These are phyloP conservation scores for Fusarium pseudocircinatum DNA, from an alignment of 2,329 filamentous ascomycete genomes.

Conservation along the genomic window DNA sequence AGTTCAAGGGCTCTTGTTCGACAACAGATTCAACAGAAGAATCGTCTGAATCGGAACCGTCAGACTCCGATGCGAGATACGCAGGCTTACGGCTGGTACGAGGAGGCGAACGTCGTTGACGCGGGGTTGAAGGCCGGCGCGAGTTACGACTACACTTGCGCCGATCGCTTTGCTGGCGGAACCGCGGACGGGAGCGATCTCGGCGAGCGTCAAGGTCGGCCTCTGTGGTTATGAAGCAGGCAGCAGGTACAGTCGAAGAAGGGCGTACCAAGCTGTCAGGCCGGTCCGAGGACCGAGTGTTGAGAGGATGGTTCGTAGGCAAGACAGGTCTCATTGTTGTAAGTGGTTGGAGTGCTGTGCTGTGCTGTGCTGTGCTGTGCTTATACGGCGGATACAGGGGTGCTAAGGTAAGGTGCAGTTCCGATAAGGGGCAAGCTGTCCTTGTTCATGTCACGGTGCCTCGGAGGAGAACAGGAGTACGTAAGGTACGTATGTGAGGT, in stretches of 20 bases:
- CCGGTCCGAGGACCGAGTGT: constrained; percentile 29
- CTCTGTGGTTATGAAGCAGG: constrained; percentile 51
- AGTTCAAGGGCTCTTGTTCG: constrained; percentile 30
- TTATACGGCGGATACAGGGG: constrained; percentile 11
- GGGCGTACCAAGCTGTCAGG: constrained; percentile 34
- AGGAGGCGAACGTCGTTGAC: constrained; percentile 28
- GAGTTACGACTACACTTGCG: constrained; percentile 36
- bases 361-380: neutral
- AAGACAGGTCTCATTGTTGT: constrained; percentile 42
- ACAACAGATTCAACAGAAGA: constrained; percentile 26
- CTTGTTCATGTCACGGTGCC: constrained; percentile 18
- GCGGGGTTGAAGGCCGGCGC: constrained; percentile 30
- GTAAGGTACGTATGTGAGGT: neutral
- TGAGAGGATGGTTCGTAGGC: constrained; percentile 34
- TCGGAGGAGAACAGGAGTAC: neutral
- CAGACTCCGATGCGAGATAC: constrained; percentile 23
- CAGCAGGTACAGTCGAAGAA: constrained; percentile 39
- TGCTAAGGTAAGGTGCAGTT: constrained; percentile 4
- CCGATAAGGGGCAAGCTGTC: constrained; percentile 6
- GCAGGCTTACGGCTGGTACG: constrained; percentile 18
- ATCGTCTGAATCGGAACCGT: constrained; percentile 19
- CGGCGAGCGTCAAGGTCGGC: constrained; percentile 43
- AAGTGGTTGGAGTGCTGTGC: constrained; percentile 10
- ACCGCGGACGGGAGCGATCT: constrained; percentile 37
- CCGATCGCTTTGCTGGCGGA: constrained; percentile 33